Base-by-base conservation (phyloP, 371 early-diverging fungal genomes). In the Blakeslea trispora region DNA sequence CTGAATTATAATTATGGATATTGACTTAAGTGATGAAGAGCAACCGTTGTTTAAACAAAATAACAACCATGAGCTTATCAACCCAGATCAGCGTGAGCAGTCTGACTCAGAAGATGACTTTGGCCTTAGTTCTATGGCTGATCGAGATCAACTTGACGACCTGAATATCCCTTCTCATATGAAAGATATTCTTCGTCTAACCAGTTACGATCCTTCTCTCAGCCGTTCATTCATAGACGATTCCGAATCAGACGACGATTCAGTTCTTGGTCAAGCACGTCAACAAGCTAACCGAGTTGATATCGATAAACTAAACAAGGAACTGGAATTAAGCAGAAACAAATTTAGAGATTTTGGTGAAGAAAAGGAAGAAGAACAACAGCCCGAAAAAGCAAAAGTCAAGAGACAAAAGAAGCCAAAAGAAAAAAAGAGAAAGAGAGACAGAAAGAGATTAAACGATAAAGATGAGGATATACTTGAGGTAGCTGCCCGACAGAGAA, bases 51-150 rank as follows among this genome's bases (percentile, higher is more conserved):
- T 28, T 28, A 28, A 28, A 28, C 28, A 28, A 28, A 7, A 28
- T 7, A 28, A 7, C 7, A 28, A 7, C 28, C 28, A 28, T 28
- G 28, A 7, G 3, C 28, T 28, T 7, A 28, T 28, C 7, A 7
- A 7, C 28, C 3, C 7, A 28, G 28, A 28, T 7, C 28, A 28
- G 7, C 37, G 14, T 11, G 53, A 43, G 7, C 40, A 39, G 19
- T 54, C 55, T 8, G 64, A 64, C 45, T 55, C 54, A 34, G 64
- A 64, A 45, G 60, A 60, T 55, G 60, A 64, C 14, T 37, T 40
- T 3, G 35, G 42, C 2, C 24, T 48, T 5, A 60, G 55, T 44
- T 58, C 59, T 15, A 45, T 52, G 0, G 39, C 45, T 21, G 61
- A 61, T 22, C 42, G 24, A 5, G 53, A 61, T 6, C 35, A 23